A percentile compares a stretch with the other conserved stretches of the same genome.
Conservation (phyloP, 495 filamentous ascomycete species). For the Opeltia flavorubescens region DNA sequence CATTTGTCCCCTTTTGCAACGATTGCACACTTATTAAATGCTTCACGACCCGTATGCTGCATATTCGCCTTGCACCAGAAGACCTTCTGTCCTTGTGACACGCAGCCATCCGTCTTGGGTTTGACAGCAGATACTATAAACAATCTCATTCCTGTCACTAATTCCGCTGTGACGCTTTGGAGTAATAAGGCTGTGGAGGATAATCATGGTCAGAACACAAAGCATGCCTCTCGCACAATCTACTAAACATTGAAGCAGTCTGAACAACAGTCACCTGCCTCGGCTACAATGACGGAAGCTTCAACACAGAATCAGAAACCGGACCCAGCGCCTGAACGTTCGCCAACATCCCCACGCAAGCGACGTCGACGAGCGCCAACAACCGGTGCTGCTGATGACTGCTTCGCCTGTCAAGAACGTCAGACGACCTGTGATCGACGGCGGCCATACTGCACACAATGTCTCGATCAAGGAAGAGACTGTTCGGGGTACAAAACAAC, state of each 20-base stretch:
- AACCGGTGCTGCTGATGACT: constrained; percentile 86
- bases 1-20: background rate
- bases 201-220: too few relatives aligned
- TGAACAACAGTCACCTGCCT: background rate
- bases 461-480: constrained; percentile 79
- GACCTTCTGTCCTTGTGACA: background rate
- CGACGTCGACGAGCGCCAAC: constrained; percentile 76
- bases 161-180: too few relatives aligned
- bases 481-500: constrained; percentile 96
- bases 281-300: constrained; percentile 5
- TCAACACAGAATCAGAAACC: constrained; percentile 4
- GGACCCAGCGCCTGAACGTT: background rate
- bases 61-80: background rate
- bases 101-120: background rate
- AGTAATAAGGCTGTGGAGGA: too few relatives aligned
- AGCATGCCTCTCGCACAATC: too few relatives aligned
- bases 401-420: constrained; percentile 80
- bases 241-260: too few relatives aligned
- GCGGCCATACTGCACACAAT: constrained; percentile 90
- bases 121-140: too few relatives aligned
- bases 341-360: constrained; percentile 45
- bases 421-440: constrained; percentile 78
- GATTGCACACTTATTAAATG: background rate
- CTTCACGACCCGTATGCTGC: too few relatives aligned
- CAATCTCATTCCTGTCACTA: too few relatives aligned